Percentiles rank a stretch among this genome's conserved stretches.
These are phyloP conservation scores for Aphanomyces astaci DNA, from an alignment of 352 stramenopile species.

Conservation along the genomic window DNA sequence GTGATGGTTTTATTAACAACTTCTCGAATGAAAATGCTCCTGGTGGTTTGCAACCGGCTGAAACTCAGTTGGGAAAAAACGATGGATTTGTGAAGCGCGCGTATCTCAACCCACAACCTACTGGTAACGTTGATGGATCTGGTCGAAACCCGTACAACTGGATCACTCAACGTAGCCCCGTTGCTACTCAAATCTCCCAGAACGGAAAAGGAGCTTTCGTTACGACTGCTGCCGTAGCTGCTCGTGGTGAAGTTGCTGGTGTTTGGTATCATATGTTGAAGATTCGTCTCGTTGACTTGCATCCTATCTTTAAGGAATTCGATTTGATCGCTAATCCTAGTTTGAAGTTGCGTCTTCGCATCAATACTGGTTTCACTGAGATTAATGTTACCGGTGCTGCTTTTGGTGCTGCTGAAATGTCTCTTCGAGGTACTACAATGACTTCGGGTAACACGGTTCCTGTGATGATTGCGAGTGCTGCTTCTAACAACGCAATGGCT, in stretches of 20 bases:
- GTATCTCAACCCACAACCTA: conserved; percentile 16
- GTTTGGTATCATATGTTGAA: conserved; percentile 26
- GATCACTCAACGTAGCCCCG: not conserved
- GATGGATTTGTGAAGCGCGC: conserved; percentile 18
- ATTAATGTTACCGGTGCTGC: conserved; percentile 7
- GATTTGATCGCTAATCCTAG: conserved; percentile 27
- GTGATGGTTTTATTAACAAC: conserved; percentile 27
- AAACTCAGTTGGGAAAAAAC: conserved; percentile 2
- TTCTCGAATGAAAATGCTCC: conserved; percentile 8
- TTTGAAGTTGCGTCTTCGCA: conserved; percentile 18
- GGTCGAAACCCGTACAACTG: not conserved
- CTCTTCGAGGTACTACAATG: conserved; percentile 19
- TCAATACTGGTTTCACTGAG: conserved; percentile 19
- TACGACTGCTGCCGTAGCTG: conserved; percentile 9
- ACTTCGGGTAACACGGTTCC: conserved; percentile 22
- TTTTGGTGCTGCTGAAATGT: not conserved
- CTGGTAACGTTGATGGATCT: not conserved
- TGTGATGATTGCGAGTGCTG: conserved; percentile 21
- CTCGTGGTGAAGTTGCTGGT: conserved; percentile 15
- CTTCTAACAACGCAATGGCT: conserved; percentile 16
- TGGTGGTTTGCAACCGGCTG: not conserved
- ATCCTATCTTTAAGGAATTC: conserved; percentile 27
- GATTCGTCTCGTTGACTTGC: conserved; percentile 25
- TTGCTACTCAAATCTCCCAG: not conserved
- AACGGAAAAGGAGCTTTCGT: conserved; percentile 2